A percentile compares a stretch with the other conserved stretches of the same genome.
These are phyloP conservation scores for Setomelanomma holmii DNA, from an alignment of 2,329 filamentous ascomycete species.

Conservation along the genomic window DNA sequence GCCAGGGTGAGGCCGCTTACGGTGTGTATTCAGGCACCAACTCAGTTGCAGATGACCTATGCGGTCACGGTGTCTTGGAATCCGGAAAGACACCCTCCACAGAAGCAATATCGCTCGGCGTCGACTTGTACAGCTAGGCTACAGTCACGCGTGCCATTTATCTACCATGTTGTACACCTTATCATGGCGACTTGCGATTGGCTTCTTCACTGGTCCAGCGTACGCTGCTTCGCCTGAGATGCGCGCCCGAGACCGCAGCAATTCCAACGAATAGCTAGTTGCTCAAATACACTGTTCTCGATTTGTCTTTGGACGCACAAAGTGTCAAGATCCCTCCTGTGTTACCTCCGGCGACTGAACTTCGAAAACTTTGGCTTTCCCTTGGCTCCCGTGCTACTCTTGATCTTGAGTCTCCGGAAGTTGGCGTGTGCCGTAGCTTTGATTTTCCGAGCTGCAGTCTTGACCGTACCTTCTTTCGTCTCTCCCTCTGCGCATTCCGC, in stretches of 20 bases:
- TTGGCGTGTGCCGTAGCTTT: constrained; percentile 57
- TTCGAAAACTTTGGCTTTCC: constrained; percentile 31
- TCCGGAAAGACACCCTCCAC: constrained; percentile 14
- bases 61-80: constrained; percentile 39
- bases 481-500: constrained; percentile 6
- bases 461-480: constrained; percentile 39
- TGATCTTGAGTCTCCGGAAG: constrained; percentile 59
- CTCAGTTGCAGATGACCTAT: constrained; percentile 33
- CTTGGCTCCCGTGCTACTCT: constrained; percentile 52
- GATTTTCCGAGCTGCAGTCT: constrained; percentile 53
- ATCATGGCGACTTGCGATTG: too few relatives aligned
- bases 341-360: constrained; percentile 44
- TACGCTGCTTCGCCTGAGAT: too few relatives aligned
- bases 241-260: too few relatives aligned
- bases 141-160: background rate
- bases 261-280: background rate
- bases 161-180: background rate
- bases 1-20: constrained; percentile 3
- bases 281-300: background rate
- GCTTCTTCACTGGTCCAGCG: too few relatives aligned
- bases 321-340: background rate
- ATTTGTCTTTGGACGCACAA: background rate
- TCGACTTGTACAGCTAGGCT: background rate
- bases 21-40: constrained; percentile 18
- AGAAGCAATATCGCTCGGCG: background rate